Percentiles rank a stretch among this genome's conserved stretches.
phyloP scores from a whole-genome alignment of 331 rosid species.

The Cydonia oblonga region DNA sequence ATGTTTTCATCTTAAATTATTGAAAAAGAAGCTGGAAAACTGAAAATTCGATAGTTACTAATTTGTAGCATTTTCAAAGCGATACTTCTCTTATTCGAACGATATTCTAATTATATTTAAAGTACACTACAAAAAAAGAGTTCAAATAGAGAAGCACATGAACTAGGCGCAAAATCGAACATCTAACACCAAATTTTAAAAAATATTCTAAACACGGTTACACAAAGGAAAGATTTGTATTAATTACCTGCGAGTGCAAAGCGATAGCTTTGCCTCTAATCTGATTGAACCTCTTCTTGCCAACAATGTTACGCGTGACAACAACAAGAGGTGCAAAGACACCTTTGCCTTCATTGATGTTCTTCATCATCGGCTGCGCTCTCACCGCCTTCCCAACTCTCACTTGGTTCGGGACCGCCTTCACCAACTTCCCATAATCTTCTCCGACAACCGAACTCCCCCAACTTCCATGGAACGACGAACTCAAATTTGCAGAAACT shows the following conservation, averaged over 20 bases:
- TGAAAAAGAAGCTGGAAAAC: background rate
- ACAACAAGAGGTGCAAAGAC: conserved; percentile 82
- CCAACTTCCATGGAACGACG: conserved; percentile 78
- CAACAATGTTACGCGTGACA: conserved; percentile 55
- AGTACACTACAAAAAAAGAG: too few species aligned
- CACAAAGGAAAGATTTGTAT: background rate
- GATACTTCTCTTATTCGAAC: too few species aligned
- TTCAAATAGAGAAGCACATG: background rate
- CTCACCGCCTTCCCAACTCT: conserved; percentile 49
- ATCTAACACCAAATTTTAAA: too few species aligned
- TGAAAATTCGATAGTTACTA: background rate
- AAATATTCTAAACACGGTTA: background rate
- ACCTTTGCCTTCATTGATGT: conserved; percentile 92
- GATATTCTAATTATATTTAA: too few species aligned
- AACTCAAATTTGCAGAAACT: conserved; percentile 47
- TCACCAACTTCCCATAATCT: conserved; percentile 36
- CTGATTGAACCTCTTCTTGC: conserved; percentile 91
- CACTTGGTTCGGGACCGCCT: conserved; percentile 43
- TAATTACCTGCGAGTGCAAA: conserved; percentile 87
- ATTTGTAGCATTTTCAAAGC: background rate
- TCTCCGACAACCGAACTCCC: conserved; percentile 54
- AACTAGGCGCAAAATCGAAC: too few species aligned
- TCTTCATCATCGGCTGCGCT: conserved; percentile 81
- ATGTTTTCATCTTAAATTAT: background rate
- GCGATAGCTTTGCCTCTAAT: conserved; percentile 97